phyloP scores from a whole-genome alignment of 2,329 filamentous ascomycete genomes.

The Nemania sp. region DNA sequence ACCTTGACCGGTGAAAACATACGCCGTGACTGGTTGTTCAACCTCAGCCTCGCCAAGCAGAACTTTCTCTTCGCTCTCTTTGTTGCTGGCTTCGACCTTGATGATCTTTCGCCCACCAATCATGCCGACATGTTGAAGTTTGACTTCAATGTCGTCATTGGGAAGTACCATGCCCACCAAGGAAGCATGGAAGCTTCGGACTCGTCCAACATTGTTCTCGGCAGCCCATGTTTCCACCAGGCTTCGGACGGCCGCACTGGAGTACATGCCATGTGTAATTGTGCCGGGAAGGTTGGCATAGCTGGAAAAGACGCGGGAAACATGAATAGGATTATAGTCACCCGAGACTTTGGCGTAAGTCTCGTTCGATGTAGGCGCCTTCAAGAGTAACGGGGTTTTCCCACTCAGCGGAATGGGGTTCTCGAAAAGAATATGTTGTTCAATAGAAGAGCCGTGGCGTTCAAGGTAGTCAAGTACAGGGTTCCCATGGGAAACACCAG shows the following conservation, averaged over 20 bases:
- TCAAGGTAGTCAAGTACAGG: conserved; percentile 95
- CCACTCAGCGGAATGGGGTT: conserved; percentile 95
- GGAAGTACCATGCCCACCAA: conserved; percentile 99
- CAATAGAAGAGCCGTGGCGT: conserved; percentile 87
- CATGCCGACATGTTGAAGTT: conserved; percentile 96
- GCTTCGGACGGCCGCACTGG: conserved; percentile 92
- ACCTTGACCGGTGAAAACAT: conserved; percentile 97
- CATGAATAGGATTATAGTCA: conserved; percentile 98
- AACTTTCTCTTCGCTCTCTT: conserved; percentile 95
- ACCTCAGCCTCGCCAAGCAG: conserved; percentile 94
- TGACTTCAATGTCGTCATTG: conserved; percentile 93
- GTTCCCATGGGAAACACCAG: conserved; percentile 89
- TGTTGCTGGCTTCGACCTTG: conserved; percentile 95
- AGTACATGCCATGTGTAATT: conserved; percentile 99
- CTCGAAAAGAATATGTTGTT: conserved; percentile 96
- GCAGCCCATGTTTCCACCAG: conserved; percentile 98
- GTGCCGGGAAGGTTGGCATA: conserved; percentile 96
- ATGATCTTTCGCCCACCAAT: conserved; percentile 98
- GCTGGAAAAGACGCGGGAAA: conserved; percentile 92
- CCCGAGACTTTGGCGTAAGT: conserved; percentile 97
- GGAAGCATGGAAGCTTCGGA: conserved; percentile 94
- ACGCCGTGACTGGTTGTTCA: conserved; percentile 94
- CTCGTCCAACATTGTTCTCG: conserved; percentile 96
- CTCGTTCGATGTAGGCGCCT: conserved; percentile 94
- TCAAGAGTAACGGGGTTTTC: conserved; percentile 84